These are phyloP conservation scores for Lithospermum erythrorhizon DNA, from an alignment of 257 asterid species.

Conservation along the genomic window DNA sequence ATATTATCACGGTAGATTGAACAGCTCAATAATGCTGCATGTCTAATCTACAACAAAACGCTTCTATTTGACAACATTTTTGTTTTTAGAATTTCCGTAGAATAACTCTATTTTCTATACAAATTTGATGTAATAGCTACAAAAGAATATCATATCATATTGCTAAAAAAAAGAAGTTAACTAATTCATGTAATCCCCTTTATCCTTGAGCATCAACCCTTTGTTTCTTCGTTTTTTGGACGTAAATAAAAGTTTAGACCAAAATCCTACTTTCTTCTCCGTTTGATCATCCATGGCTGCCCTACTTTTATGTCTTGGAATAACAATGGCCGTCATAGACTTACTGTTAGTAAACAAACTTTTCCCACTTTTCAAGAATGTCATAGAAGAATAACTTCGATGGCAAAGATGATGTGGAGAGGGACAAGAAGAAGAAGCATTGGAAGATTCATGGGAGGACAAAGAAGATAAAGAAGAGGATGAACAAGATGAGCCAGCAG, in stretches of 20 bases:
- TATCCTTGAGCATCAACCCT: conserved; percentile 30
- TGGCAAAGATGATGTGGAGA: conserved; percentile 30
- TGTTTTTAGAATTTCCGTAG: too few relatives aligned
- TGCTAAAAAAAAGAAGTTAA: too few relatives aligned
- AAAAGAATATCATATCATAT: not conserved
- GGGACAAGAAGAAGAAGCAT: conserved; percentile 36
- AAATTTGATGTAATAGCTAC: not conserved
- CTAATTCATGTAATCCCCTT: conserved; percentile 31
- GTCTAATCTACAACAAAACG: too few relatives aligned
- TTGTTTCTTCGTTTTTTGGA: conserved; percentile 17
- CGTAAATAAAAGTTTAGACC: conserved; percentile 42
- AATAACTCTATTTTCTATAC: too few relatives aligned
- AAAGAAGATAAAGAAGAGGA: conserved; percentile 40
- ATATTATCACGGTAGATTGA: too few relatives aligned
- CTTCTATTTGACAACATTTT: too few relatives aligned
- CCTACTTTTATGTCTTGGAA: conserved; percentile 18
- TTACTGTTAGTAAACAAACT: conserved; percentile 44
- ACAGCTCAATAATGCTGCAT: too few relatives aligned
- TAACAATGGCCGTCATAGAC: conserved; percentile 32
- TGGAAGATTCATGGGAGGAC: conserved; percentile 42
- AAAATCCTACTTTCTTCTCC: conserved; percentile 43
- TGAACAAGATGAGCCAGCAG: conserved; percentile 8
- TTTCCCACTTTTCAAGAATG: conserved; percentile 11
- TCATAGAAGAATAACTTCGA: conserved; percentile 8
- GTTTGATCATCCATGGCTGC: conserved; percentile 5